Evolutionary conservation across 179 eudicot species (phyloP), one percentile per base, ranked within the genome.

Genomic region (Camellia oleifera): DNA sequence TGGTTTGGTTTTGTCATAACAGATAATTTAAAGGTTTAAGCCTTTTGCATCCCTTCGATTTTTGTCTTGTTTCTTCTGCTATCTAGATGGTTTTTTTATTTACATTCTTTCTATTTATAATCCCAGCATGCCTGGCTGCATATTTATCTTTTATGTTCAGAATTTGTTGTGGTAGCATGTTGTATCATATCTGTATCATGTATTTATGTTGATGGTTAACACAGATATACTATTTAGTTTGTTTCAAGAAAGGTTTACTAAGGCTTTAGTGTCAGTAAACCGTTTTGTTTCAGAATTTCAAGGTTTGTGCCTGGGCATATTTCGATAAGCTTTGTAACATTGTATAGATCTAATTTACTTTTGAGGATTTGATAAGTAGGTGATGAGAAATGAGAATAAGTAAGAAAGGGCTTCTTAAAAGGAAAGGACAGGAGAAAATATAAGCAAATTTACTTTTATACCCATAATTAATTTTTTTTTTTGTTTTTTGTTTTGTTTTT

Each of bases 361-460:
- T 70, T 18, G 13, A 17, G 74, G 13, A 70, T 48, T 7, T 70
- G 74, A 70, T 10, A 67, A 70, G 32, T 46, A 7, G 23, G 15
- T n/a, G 57, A 46, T 4, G 62, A 9, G 32, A 72, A 52, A 72
- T 58, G 66, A 5, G 18, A 40, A 9, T 32, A 52, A 11, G 7
- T 40, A 73, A 73, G 62, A 20, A 74, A 56, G 13, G 48, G 54
- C 79, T 20, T 44, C 70, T 13, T 77, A 20, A 77, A 48, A 8
- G 61, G 65, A 74, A 57, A 9, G 48, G 53, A 72, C 17, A 74
- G 56, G 23, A 40, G 20, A 66, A 71, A 44, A 66, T 57, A 46
- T 3, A 44, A n/a, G 23, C 18, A 50, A 7, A 70, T 17, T 48
- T 58, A 13, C 44, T 72, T 76, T 5, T 44, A 4, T 61, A 63